Evolutionary conservation across 345 rosid species (phyloP), one percentile per base, ranked within the genome.

Genomic region (Kandelia obovata): DNA sequence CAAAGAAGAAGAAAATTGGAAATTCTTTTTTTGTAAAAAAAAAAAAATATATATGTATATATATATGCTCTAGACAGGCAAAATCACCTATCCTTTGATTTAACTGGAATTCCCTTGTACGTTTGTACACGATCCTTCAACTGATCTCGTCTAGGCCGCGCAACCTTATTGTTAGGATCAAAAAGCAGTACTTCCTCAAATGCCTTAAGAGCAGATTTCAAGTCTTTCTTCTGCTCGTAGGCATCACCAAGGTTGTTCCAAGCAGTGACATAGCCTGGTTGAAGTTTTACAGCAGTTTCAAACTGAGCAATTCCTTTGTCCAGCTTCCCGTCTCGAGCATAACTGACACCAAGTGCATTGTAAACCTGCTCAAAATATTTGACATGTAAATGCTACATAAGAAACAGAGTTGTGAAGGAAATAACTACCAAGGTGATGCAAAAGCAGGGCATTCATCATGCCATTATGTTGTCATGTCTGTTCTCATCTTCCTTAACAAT

Each of bases 211-310:
- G 96, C 96, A 59, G 86, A 77, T 28, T 83, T 85, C 47, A 82
- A 71, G 75, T 95, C 96, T 47, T 89, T 88, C 63, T 87, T 91
- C 93, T 91, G 83, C 86, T 91, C 97, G 31, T 86, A 87, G 26
- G 99, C 99, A 73, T 95, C 97, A 7, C 99, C 99, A 34, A 95
- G 97, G 82, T 95, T 91, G 86, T 91, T 95, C 99, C 97, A 95
- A 49, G 97, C 99, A 7, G 93, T 91, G 64, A 91, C 99, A 64
- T 95, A 95, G 58, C 97, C 97, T 0, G 97, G 97, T 66, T 91
- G 97, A 67, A 91, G 70, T 85, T 88, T 88, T 79, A 91, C 96
- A 2, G 97, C 96, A 57, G 80, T 84, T 78, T 89, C 96, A 53
- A 94, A 89, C 74, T 91, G 96, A 34, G 73, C 75, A 39, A 89